Evolutionary conservation across 2,329 filamentous ascomycete genomes (phyloP), one percentile per base, ranked within the genome.

Genomic region (Cordyceps farinosa): DNA sequence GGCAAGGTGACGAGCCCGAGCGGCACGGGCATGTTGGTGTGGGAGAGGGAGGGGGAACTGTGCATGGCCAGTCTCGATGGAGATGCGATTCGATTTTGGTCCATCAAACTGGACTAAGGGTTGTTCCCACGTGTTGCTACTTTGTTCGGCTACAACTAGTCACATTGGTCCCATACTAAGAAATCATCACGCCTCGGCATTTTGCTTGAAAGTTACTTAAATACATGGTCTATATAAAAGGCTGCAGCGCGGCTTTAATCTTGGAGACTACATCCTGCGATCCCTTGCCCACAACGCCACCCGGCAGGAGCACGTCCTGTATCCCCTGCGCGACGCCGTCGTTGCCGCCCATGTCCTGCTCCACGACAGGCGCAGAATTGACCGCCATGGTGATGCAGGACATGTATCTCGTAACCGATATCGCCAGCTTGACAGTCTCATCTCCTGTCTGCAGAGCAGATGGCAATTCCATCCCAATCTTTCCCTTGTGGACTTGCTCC

Each of bases 31-130:
- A 57, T 58, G 51, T 9, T 61, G 42, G 45, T 36, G 30, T 61
- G 58, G 63, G 52, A 64, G 34, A 36, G 34, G 30, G 34, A 32
- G 1, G 34, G 7, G 3, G 30, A 48, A 15, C 10, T 64, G 7
- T 36, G 22, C 9, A 29, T 64, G 38, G 56, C 56, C 7, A 64
- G 62, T 38, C n/a, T 64, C 2, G 62, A 64, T 32, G 34, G n/a
- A 22, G 62, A 64, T 13, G 62, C 50, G 10, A 22, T 64, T 13
- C 56, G 62, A 2, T 36, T 64, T 32, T 64, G 62, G 62, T 54
- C 62, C 17, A 38, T 58, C 5, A 22, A 58, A 1, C 5, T 52
- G 27, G 48, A 52, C n/a, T 48, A 13, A 44, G 6, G 6, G 40
- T n/a, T 13, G 8, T 48, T 5, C 3, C 5, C 15, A 30, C 47